Base-by-base conservation (phyloP, 257 asterid genomes). In the Mitragyna speciosa region DNA sequence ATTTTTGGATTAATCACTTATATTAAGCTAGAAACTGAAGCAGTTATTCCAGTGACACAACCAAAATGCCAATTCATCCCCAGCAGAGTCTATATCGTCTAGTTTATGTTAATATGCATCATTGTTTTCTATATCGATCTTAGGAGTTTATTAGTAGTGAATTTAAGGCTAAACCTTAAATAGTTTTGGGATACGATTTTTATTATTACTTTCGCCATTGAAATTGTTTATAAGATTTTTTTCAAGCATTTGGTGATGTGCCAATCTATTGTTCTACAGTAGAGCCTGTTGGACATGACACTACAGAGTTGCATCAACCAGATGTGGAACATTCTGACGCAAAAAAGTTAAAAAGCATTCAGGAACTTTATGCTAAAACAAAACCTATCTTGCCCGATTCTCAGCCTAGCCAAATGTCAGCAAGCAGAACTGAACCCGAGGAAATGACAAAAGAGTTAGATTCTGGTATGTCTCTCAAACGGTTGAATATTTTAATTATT, bases 261-360 rank as follows among this genome's bases (percentile, higher is more conserved):
- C 8, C 11, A 39, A 12, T 70, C 26, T n/a, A 43, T 43, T 43
- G 30, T 47, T 30, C 31, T 26, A 31, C 51, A 48, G 30, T 69
- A 51, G 81, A 66, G n/a, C 30, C 75, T 78, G 56, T 9, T 78
- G 75, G 54, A 36, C 0, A 16, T 68, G 81, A 36, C 19, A 68
- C 28, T 26, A 22, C 59, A 39, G 22, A 8, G 41, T 17, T 6
- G 75, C 14, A 22, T n/a, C 33, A 68, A 56, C 75, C 30, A 41
- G 31, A 39, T 63, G 12, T 24, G 10, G 68, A 14, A 7, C 45
- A 48, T 20, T 9, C 20, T 77, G 8, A 12, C 30, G 28, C 20
- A 48, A 15, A 22, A 19, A 54, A 51, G 22, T 3, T 52, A 22
- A 43, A 45, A 48, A 70, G 47, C 64, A 22, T 67, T 24, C 58